phyloP scores from a whole-genome alignment of 2,329 filamentous ascomycete genomes.

The Cercospora zeae-maydis region DNA sequence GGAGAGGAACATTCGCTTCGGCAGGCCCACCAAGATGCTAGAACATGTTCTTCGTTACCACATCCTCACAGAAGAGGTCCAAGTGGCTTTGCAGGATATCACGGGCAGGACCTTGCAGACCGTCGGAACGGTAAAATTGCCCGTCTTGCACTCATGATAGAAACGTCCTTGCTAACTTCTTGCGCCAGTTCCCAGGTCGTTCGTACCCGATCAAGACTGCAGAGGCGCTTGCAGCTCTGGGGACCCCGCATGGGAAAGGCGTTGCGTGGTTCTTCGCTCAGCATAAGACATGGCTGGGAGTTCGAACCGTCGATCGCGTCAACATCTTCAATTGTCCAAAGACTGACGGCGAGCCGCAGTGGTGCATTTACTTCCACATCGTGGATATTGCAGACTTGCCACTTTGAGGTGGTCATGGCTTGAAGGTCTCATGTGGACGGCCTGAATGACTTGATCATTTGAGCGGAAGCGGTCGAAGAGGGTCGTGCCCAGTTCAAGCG shows the following conservation, averaged over 20 bases:
- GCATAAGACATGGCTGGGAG: background rate
- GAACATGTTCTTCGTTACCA: background rate
- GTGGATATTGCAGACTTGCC: background rate
- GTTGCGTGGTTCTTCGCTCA: constrained; percentile 6
- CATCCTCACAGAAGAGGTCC: background rate
- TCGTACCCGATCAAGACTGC: background rate
- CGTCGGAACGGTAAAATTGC: background rate
- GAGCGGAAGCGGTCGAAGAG: background rate
- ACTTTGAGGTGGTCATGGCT: background rate
- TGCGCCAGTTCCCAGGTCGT: background rate
- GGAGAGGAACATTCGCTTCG: too few species aligned
- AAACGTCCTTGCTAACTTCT: background rate
- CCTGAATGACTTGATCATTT: background rate
- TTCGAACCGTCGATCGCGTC: background rate
- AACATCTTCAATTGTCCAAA: background rate
- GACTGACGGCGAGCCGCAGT: background rate
- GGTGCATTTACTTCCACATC: constrained; percentile 11
- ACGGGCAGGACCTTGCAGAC: background rate
- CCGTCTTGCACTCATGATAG: too few species aligned
- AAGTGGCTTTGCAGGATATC: background rate
- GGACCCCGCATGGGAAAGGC: background rate
- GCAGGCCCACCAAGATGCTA: background rate
- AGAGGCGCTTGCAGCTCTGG: background rate
- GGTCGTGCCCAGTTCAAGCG: background rate
- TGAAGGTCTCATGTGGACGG: background rate